Base-by-base conservation (phyloP, 257 asterid genomes). In the Hygrophila difformis region DNA sequence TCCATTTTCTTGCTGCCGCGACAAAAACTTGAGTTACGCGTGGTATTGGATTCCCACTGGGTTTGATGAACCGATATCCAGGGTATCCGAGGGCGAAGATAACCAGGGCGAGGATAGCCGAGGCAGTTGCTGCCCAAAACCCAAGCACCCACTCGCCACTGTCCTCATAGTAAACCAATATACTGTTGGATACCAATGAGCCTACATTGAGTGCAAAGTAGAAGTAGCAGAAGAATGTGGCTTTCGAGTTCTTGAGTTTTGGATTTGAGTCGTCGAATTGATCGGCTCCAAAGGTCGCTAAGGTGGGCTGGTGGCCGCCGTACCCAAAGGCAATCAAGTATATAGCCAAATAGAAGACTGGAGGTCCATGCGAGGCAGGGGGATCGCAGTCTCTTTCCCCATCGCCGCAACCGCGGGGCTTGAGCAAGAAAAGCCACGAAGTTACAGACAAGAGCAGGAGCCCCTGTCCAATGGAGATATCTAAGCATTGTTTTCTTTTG, bases 231-330 rank as follows among this genome's bases (percentile, higher is more conserved):
- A 77, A 77, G 48, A 73, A 77, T 3, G 71, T 55, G 8, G 51
- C 50, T 41, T 60, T 70, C 2, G 74, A 62, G 1, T 37, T 19
- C 23, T 31, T 36, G 43, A 51, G 57, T 50, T 60, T 60, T 0
- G 59, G 61, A 12, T 51, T 22, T 12, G 57, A n/a, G 41, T 66
- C 85, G 12, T 70, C 73, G 16, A 77, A 77, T 59, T 77, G 81
- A 39, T 73, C 85, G 0, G 85, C 53, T 12, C 85, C 85, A 38
- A 77, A 63, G 6, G 85, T 77, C 8, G 85, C 85, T 24, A 73
- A 39, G 12, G 81, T 77, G 2, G 81, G 85, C 18, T 77, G 85
- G 63, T 77, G 78, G 1, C 85, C 85, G 2, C 85, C 85, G 33
- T 77, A 69, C 22, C 85, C 85, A 1, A 73, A 45, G 4, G 81